Percentiles rank a stretch among this genome's conserved stretches.
Evolutionary conservation across 2,329 filamentous ascomycete species (phyloP).

Genomic region (Acarospora socialis): DNA sequence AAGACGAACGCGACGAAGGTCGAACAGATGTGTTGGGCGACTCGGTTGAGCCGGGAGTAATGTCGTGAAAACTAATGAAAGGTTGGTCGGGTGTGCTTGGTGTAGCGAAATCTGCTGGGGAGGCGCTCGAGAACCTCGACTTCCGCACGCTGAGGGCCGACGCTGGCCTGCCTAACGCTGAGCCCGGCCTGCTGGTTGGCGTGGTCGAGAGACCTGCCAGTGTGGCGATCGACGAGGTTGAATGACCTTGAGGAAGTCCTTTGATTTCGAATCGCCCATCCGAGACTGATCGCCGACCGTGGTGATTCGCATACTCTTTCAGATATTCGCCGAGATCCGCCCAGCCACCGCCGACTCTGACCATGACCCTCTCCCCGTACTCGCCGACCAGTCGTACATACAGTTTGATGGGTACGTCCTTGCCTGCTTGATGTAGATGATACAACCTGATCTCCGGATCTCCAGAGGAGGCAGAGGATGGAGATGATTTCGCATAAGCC

Average conservation of each 20-base stretch:
- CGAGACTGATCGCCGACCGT: slow-evolving; percentile 55
- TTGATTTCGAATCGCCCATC: slow-evolving; percentile 43
- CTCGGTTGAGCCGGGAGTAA: slow-evolving; percentile 3
- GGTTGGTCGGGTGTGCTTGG: neutral
- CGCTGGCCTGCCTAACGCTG: neutral
- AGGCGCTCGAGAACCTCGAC: no score
- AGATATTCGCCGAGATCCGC: slow-evolving; percentile 90
- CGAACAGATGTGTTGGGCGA: slow-evolving; percentile 2
- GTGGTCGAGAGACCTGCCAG: neutral
- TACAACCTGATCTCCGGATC: slow-evolving; percentile 79
- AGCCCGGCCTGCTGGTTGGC: slow-evolving; percentile 4
- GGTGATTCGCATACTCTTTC: slow-evolving; percentile 82
- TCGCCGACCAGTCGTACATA: slow-evolving; percentile 89
- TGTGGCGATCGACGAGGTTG: neutral
- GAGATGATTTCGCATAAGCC: slow-evolving; percentile 32
- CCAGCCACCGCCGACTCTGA: slow-evolving; percentile 96
- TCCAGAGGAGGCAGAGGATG: slow-evolving; percentile 31
- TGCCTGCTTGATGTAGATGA: slow-evolving; percentile 71
- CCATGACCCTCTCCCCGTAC: slow-evolving; percentile 85
- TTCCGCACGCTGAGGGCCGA: neutral
- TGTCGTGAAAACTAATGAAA: neutral
- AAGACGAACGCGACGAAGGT: slow-evolving; percentile 4
- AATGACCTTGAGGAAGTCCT: slow-evolving; percentile 23
- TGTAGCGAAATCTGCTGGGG: neutral
- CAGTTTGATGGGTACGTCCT: slow-evolving; percentile 80